These are phyloP conservation scores for Phytopythium vexans DNA, from an alignment of 352 stramenopile species.

Conservation along the genomic window DNA sequence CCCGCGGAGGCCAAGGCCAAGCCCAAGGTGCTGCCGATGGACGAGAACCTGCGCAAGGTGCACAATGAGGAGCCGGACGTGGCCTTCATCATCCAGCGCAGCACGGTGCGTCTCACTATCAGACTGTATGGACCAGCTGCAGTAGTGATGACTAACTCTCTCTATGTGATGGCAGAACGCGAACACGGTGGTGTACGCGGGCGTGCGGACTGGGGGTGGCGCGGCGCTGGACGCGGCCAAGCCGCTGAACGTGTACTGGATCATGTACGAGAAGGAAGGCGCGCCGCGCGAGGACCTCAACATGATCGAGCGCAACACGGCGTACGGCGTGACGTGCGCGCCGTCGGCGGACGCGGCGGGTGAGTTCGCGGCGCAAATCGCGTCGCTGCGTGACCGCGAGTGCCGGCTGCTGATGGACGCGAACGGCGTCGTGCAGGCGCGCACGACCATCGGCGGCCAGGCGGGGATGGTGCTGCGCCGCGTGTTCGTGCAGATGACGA, in stretches of 20 bases:
- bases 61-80: slow-evolving; percentile 71
- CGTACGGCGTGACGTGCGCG: slow-evolving; percentile 60
- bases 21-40: slow-evolving; percentile 47
- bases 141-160: neutral
- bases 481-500: slow-evolving; percentile 84
- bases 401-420: slow-evolving; percentile 54
- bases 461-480: slow-evolving; percentile 62
- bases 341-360: slow-evolving; percentile 29
- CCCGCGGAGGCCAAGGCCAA: slow-evolving; percentile 17
- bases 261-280: slow-evolving; percentile 83
- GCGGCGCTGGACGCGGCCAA: slow-evolving; percentile 50
- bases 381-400: slow-evolving; percentile 72
- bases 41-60: slow-evolving; percentile 63
- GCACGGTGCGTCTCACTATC: slow-evolving; percentile 44
- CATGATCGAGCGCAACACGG: slow-evolving; percentile 83
- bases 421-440: slow-evolving; percentile 51
- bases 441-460: slow-evolving; percentile 69
- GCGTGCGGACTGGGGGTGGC: slow-evolving; percentile 29
- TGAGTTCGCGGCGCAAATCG: slow-evolving; percentile 43
- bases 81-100: slow-evolving; percentile 85
- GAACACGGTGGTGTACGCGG: slow-evolving; percentile 86
- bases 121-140: neutral
- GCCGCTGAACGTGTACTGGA: slow-evolving; percentile 80
- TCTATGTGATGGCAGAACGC: slow-evolving; percentile 42
- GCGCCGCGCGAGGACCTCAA: slow-evolving; percentile 74